phyloP scores from a whole-genome alignment of 1,139 yeast genomes.

The Suhomyces guaymorum region DNA sequence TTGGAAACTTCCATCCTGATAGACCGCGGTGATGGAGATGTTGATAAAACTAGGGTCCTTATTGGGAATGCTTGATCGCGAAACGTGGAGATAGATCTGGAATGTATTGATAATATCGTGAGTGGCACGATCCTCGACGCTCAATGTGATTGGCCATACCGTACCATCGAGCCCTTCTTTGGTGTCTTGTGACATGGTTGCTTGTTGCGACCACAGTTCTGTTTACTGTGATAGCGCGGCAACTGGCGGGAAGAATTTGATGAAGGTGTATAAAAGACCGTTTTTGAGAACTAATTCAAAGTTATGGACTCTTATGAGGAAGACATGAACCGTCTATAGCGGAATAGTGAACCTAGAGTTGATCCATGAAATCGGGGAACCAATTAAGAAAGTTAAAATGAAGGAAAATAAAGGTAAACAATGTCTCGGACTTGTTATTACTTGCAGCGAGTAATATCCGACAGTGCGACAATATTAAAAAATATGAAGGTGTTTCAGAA shows the following conservation, averaged over 20 bases:
- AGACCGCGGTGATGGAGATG: constrained; percentile 20
- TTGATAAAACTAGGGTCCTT: constrained; percentile 16
- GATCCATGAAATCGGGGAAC: no score
- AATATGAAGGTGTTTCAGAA: no score
- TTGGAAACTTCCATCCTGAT: constrained; percentile 23
- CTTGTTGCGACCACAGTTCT: background rate
- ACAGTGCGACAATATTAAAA: no score
- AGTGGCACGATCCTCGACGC: constrained; percentile 21
- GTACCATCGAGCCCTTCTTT: constrained; percentile 11
- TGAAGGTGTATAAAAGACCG: no score
- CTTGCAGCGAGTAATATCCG: no score
- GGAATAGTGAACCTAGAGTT: no score
- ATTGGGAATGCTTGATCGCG: constrained; percentile 5
- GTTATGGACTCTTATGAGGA: no score
- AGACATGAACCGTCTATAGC: no score
- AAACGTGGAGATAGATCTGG: constrained; percentile 16
- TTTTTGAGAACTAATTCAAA: no score
- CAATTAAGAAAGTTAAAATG: no score
- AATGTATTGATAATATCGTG: constrained; percentile 20
- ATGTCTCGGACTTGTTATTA: no score
- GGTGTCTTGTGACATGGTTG: background rate
- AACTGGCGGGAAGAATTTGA: background rate
- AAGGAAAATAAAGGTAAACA: no score
- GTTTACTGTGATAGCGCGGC: background rate
- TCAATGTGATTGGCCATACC: constrained; percentile 23